Conservation (phyloP, 2,329 filamentous ascomycete species). For the Xylaria sp. region DNA sequence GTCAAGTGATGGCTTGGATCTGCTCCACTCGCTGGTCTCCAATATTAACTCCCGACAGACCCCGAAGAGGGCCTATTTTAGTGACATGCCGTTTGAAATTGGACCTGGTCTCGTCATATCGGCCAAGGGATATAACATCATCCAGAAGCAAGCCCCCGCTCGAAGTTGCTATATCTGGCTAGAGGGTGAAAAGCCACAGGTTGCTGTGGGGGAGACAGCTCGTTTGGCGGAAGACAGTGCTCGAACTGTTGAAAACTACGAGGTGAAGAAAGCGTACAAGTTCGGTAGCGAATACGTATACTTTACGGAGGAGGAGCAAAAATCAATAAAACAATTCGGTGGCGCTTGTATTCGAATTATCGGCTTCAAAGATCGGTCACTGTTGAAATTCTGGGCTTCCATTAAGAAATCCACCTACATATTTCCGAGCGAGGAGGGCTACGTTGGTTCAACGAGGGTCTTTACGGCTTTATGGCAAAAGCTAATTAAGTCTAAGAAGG, state of each 20-base stretch:
- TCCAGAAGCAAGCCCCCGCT: slow-evolving; percentile 82
- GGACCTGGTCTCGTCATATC: slow-evolving; percentile 85
- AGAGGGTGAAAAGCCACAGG: slow-evolving; percentile 82
- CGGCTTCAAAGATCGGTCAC: slow-evolving; percentile 84
- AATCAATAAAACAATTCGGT: slow-evolving; percentile 78
- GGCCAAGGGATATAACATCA: slow-evolving; percentile 88
- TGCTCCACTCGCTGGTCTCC: slow-evolving; percentile 80
- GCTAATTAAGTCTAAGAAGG: slow-evolving; percentile 76
- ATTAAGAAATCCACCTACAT: slow-evolving; percentile 88
- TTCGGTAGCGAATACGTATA: slow-evolving; percentile 90
- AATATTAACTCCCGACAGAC: slow-evolving; percentile 91
- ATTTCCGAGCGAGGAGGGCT: slow-evolving; percentile 90
- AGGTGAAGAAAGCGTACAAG: slow-evolving; percentile 92
- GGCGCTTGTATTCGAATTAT: slow-evolving; percentile 84
- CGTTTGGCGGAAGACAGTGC: slow-evolving; percentile 79
- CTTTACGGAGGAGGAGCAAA: slow-evolving; percentile 85
- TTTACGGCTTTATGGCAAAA: slow-evolving; percentile 93
- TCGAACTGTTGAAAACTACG: slow-evolving; percentile 75
- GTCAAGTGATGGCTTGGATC: slow-evolving; percentile 74
- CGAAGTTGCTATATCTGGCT: slow-evolving; percentile 88
- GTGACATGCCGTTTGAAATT: slow-evolving; percentile 84
- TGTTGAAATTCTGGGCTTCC: slow-evolving; percentile 82
- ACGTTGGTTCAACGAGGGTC: slow-evolving; percentile 87
- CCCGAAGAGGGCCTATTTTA: slow-evolving; percentile 84
- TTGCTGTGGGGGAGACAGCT: slow-evolving; percentile 75